Evolutionary conservation across 1,139 yeast species (phyloP).

Genomic region (Geotrichum citri-aurantii): DNA sequence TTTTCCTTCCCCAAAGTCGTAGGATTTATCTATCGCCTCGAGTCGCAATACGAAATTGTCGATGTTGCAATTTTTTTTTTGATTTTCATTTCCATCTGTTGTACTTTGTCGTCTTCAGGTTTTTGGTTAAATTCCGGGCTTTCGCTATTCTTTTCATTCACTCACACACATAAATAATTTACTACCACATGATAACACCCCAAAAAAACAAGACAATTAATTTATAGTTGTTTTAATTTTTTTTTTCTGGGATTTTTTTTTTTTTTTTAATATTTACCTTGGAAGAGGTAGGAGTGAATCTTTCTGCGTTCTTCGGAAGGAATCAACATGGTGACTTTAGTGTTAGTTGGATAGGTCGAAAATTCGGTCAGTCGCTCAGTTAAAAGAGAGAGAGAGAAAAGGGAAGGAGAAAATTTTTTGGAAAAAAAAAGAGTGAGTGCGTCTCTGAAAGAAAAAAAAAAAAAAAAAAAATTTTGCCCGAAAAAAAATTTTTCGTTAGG

Average conservation of each 20-base stretch:
- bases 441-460: neutral
- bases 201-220: no score
- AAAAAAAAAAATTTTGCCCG: constrained; percentile 4
- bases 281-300: constrained; percentile 98
- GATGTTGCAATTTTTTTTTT: no score
- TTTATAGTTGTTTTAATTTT: neutral
- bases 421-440: neutral
- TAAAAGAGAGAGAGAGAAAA: constrained; percentile 4
- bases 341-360: neutral
- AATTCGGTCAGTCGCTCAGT: constrained; percentile 2
- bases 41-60: no score
- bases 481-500: neutral
- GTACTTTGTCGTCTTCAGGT: no score
- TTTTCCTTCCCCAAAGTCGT: no score
- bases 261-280: constrained; percentile 81
- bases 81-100: no score
- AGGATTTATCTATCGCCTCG: no score
- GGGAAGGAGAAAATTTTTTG: neutral
- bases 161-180: neutral
- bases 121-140: no score
- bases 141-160: neutral
- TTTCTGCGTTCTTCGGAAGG: constrained; percentile 99
- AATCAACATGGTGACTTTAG: constrained; percentile 73
- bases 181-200: neutral
- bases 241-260: no score